These are phyloP conservation scores for Xylariaceae sp. DNA, from an alignment of 2,329 filamentous ascomycete genomes.

Conservation along the genomic window DNA sequence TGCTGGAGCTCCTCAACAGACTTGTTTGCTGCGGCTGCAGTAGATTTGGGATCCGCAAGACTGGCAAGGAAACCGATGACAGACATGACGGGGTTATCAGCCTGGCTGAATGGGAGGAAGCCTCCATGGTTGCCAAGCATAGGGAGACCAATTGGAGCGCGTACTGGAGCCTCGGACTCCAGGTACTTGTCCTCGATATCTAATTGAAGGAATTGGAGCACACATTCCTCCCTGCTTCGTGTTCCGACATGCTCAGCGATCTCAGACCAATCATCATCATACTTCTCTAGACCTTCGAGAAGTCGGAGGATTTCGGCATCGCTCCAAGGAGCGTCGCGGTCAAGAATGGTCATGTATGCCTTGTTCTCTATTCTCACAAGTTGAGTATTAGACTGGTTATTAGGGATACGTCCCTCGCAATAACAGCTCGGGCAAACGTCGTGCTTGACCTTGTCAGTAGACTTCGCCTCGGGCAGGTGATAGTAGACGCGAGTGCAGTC, in stretches of 20 bases:
- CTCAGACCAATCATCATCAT: conserved; percentile 92
- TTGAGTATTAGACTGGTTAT: conserved; percentile 70
- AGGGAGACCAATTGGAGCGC: conserved; percentile 52
- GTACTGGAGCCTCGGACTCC: conserved; percentile 62
- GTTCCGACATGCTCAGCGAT: conserved; percentile 90
- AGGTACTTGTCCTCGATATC: conserved; percentile 98
- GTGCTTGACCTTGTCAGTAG: conserved; percentile 62
- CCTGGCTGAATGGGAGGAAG: conserved; percentile 81
- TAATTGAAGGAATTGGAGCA: conserved; percentile 90
- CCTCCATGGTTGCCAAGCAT: conserved; percentile 70
- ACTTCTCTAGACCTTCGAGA: conserved; percentile 84
- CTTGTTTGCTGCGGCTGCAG: conserved; percentile 82
- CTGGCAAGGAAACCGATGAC: conserved; percentile 92
- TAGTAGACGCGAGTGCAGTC: conserved; percentile 71
- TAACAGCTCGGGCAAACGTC: conserved; percentile 91
- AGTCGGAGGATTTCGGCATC: conserved; percentile 85
- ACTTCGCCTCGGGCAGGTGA: conserved; percentile 53
- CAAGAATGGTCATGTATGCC: conserved; percentile 70
- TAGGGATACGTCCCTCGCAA: conserved; percentile 75
- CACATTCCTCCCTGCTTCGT: conserved; percentile 89
- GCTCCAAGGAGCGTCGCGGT: conserved; percentile 83
- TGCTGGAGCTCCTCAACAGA: conserved; percentile 82
- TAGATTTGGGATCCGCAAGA: conserved; percentile 82
- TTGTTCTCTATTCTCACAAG: conserved; percentile 88
- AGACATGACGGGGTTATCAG: conserved; percentile 94